Evolutionary conservation across 1,284 basidiomycete genomes (phyloP), one percentile per base, ranked within the genome.

Genomic region (Ceratobasidium sp.): DNA sequence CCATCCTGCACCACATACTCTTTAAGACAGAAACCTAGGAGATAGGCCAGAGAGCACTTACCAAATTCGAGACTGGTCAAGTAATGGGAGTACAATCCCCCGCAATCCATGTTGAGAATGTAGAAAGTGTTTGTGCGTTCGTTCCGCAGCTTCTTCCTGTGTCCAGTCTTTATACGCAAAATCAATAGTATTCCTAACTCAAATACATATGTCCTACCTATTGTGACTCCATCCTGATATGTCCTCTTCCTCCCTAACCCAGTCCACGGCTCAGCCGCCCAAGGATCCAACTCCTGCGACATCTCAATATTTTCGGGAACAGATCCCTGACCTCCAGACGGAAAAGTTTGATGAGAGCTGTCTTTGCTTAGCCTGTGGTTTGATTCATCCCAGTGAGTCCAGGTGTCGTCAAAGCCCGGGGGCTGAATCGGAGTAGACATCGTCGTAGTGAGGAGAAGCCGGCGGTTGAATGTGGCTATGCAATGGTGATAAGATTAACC

Each of bases 41-140:
- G 13, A n/a, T 4, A 23, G n/a, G n/a, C n/a, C 3, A 13, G 14
- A 47, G 55, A 54, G 62, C 43, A 70, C 91, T 47, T 91, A 80
- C 91, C 91, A 92, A 77, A 90, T 85, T 57, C 86, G 83, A 16
- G 85, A 83, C 23, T 86, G 86, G 75, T 92, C 89, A 73, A 87
- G 77, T 38, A 88, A 80, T 6, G 88, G 86, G 1, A 84, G 80
- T 16, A 89, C 75, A 46, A 88, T 78, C 5, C 89, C 88, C 32
- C 85, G 84, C 54, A 87, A 80, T 32, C 89, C 90, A 43, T 81
- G 82, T 72, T 87, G 84, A 0, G 85, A 82, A 47, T 83, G 83
- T 32, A 90, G 79, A 7, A 79, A 78, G 72, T 88, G 85, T 73
- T 84, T 84, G 74, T 87, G 83, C 74, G 87, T 84, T 59, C 90